phyloP scores from a whole-genome alignment of 1,284 basidiomycete species.

The Afroboletus lepidellus region DNA sequence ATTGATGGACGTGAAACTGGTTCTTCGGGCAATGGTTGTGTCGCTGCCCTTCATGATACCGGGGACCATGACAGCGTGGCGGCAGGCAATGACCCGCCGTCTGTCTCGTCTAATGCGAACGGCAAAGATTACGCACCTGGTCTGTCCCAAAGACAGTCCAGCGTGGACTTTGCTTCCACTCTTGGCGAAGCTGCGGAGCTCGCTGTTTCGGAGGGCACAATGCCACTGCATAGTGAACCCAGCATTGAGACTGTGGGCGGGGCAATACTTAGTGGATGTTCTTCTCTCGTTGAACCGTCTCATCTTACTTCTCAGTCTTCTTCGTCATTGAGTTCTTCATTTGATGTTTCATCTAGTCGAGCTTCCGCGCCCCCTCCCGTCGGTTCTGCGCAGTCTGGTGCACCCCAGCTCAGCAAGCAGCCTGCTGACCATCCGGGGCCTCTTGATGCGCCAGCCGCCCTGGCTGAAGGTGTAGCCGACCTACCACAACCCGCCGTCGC shows the following conservation, averaged over 20 bases:
- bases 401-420: slow-evolving; percentile 35
- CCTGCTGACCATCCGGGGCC: slow-evolving; percentile 46
- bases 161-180: slow-evolving; percentile 13
- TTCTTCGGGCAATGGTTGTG: slow-evolving; percentile 19
- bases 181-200: slow-evolving; percentile 16
- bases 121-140: slow-evolving; percentile 8
- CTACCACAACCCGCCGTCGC: slow-evolving; percentile 1
- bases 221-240: slow-evolving; percentile 16
- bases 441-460: slow-evolving; percentile 40
- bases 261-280: slow-evolving; percentile 30
- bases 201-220: slow-evolving; percentile 9
- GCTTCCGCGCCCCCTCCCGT: slow-evolving; percentile 35
- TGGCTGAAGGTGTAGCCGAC: slow-evolving; percentile 6
- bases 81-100: slow-evolving; percentile 11
- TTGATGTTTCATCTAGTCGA: slow-evolving; percentile 38
- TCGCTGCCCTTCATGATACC: slow-evolving; percentile 12
- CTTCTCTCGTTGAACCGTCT: slow-evolving; percentile 25
- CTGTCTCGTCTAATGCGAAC: slow-evolving; percentile 13
- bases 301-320: slow-evolving; percentile 29
- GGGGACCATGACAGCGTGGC: slow-evolving; percentile 7
- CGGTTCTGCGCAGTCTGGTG: slow-evolving; percentile 41
- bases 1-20: slow-evolving; percentile 24
- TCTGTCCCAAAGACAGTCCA: slow-evolving; percentile 13
- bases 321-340: slow-evolving; percentile 39
- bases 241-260: slow-evolving; percentile 19